phyloP scores from a whole-genome alignment of 1,284 basidiomycete species.

The Porogramme epimiltina region DNA sequence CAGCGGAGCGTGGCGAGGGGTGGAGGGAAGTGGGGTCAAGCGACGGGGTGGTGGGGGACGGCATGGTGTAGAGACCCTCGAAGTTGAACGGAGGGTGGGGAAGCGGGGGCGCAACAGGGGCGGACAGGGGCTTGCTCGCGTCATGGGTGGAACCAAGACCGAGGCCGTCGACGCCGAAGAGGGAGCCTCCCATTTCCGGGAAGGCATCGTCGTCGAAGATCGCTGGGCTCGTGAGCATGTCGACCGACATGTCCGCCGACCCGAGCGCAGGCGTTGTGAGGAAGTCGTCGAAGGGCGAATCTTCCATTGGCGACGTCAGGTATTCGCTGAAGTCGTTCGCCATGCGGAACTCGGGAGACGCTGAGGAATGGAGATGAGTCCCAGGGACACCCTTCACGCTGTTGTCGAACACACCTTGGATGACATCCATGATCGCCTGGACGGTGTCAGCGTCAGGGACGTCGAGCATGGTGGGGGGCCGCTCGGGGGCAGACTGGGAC shows the following conservation, averaged over 20 bases:
- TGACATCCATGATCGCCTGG: conserved; percentile 43
- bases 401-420: conserved; percentile 38
- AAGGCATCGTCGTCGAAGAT: conserved; percentile 39
- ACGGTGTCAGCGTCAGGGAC: conserved; percentile 32
- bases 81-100: conserved; percentile 31
- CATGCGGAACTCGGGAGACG: conserved; percentile 40
- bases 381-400: too few relatives aligned
- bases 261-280: conserved; percentile 54
- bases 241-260: conserved; percentile 35
- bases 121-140: conserved; percentile 19
- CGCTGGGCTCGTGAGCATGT: conserved; percentile 41
- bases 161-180: conserved; percentile 27
- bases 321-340: conserved; percentile 35
- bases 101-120: conserved; percentile 11
- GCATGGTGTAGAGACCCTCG: conserved; percentile 44
- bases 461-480: conserved; percentile 18
- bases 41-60: conserved; percentile 45
- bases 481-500: conserved; percentile 20
- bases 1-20: conserved; percentile 33
- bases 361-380: conserved; percentile 18
- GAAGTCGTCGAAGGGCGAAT: conserved; percentile 58
- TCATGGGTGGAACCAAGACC: conserved; percentile 18
- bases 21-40: conserved; percentile 44
- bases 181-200: conserved; percentile 35
- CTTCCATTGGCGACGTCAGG: conserved; percentile 50